Conservation (phyloP, 2,329 filamentous ascomycete species). For the Leptosphaerulina australis region DNA sequence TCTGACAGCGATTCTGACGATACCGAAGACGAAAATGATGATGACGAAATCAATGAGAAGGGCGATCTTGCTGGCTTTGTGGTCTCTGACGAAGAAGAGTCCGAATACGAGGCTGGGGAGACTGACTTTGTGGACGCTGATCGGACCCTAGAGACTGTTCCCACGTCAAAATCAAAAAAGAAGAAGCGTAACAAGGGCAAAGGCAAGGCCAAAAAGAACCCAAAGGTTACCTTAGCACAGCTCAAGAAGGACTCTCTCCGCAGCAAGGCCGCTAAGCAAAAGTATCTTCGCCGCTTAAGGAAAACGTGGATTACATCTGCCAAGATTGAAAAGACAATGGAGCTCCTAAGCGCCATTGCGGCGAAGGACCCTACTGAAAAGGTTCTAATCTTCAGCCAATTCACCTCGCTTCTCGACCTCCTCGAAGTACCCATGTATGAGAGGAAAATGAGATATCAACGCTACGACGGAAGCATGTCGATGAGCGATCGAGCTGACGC, state of each 20-base stretch:
- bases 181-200: slow-evolving; percentile 54
- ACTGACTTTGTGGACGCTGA: background rate
- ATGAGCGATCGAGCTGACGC: slow-evolving; percentile 69
- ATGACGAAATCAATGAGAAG: slow-evolving; percentile 46
- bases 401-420: slow-evolving; percentile 78
- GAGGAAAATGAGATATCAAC: slow-evolving; percentile 64
- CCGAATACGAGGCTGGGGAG: slow-evolving; percentile 20
- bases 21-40: slow-evolving; percentile 52
- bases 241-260: slow-evolving; percentile 70
- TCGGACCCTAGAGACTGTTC: slow-evolving; percentile 24
- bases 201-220: slow-evolving; percentile 46
- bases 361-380: slow-evolving; percentile 66
- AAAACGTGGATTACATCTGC: slow-evolving; percentile 75
- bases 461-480: slow-evolving; percentile 80
- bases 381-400: slow-evolving; percentile 82
- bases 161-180: slow-evolving; percentile 33
- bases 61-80: slow-evolving; percentile 60
- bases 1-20: slow-evolving; percentile 45
- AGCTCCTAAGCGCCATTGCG: slow-evolving; percentile 63
- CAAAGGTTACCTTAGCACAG: slow-evolving; percentile 61
- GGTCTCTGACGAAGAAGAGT: slow-evolving; percentile 55
- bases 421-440: slow-evolving; percentile 72
- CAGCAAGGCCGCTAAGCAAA: slow-evolving; percentile 68
- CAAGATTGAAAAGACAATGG: slow-evolving; percentile 73
- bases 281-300: slow-evolving; percentile 71